These are phyloP conservation scores for Phytopythium litorale DNA, from an alignment of 352 stramenopile species.

Conservation along the genomic window DNA sequence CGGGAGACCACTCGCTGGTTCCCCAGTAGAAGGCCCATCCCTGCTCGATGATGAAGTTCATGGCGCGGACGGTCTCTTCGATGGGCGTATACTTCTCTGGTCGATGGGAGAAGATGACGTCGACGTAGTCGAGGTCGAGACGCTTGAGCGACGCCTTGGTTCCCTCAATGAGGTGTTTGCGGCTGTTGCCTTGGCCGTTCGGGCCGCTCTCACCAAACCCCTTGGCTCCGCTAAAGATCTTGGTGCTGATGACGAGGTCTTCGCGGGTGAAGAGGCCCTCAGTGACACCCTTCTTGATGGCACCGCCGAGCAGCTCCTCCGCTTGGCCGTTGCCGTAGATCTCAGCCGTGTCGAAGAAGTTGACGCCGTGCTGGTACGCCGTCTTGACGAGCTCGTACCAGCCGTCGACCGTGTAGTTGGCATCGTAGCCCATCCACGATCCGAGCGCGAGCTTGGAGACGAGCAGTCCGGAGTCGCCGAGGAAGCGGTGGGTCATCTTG, in stretches of 20 bases:
- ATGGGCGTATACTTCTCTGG: slow-evolving; percentile 29
- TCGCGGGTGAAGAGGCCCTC: slow-evolving; percentile 11
- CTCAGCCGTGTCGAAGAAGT: slow-evolving; percentile 33
- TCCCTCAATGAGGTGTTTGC: slow-evolving; percentile 24
- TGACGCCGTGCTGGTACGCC: slow-evolving; percentile 19
- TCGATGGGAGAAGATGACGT: slow-evolving; percentile 46
- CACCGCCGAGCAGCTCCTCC: slow-evolving; percentile 15
- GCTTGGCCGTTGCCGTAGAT: slow-evolving; percentile 15
- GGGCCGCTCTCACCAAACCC: not conserved
- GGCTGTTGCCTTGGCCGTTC: slow-evolving; percentile 14
- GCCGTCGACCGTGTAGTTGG: slow-evolving; percentile 24
- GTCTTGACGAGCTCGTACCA: slow-evolving; percentile 28
- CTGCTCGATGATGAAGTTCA: slow-evolving; percentile 13
- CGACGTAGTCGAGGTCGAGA: slow-evolving; percentile 23
- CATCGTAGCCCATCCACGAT: slow-evolving; percentile 23
- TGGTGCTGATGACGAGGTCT: slow-evolving; percentile 40
- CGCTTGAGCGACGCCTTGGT: slow-evolving; percentile 20
- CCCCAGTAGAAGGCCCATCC: not conserved
- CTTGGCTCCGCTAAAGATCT: slow-evolving; percentile 27
- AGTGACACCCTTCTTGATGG: slow-evolving; percentile 17
- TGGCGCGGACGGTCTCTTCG: slow-evolving; percentile 38
- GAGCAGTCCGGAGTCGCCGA: slow-evolving; percentile 35
- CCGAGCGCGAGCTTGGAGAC: slow-evolving; percentile 35
- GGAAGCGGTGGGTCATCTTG: slow-evolving; percentile 41
- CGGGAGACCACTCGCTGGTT: slow-evolving; percentile 35